phyloP scores from a whole-genome alignment of 1,284 basidiomycete genomes.

The Marasmius sp. region DNA sequence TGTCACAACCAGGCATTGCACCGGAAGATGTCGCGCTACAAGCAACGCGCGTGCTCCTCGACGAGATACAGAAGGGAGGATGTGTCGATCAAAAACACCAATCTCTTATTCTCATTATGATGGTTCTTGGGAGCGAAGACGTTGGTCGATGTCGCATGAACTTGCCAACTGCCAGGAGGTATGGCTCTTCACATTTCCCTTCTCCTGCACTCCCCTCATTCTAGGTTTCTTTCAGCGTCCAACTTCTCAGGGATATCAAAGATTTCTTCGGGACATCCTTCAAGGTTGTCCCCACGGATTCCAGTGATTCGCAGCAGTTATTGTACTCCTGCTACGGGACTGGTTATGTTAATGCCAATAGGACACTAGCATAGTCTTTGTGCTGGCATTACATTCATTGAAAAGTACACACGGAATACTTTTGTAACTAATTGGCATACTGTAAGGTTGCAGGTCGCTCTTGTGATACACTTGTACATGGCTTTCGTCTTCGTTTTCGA shows the following conservation, averaged over 20 bases:
- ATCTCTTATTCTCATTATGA: slow-evolving; percentile 83
- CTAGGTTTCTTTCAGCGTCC: slow-evolving; percentile 56
- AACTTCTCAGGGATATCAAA: slow-evolving; percentile 86
- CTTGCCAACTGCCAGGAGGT: slow-evolving; percentile 81
- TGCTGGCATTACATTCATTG: neutral
- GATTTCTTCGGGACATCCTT: slow-evolving; percentile 79
- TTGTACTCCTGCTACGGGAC: slow-evolving; percentile 79
- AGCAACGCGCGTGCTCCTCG: slow-evolving; percentile 77
- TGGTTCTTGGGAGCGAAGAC: slow-evolving; percentile 96
- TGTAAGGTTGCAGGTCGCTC: neutral
- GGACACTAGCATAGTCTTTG: slow-evolving; percentile 57
- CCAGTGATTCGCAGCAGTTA: slow-evolving; percentile 51
- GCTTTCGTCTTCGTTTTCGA: neutral
- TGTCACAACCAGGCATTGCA: slow-evolving; percentile 75
- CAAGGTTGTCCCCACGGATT: slow-evolving; percentile 53
- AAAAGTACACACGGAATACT: neutral
- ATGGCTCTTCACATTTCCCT: slow-evolving; percentile 31
- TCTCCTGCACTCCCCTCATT: neutral
- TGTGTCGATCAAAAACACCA: slow-evolving; percentile 94
- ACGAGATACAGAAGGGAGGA: slow-evolving; percentile 81
- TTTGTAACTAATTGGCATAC: neutral
- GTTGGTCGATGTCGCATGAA: slow-evolving; percentile 89
- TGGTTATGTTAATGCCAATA: slow-evolving; percentile 77
- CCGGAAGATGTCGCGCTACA: slow-evolving; percentile 91
- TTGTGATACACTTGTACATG: neutral